Base-by-base conservation (phyloP, 169 alveolate species). In the Plasmodium reichenowi region DNA sequence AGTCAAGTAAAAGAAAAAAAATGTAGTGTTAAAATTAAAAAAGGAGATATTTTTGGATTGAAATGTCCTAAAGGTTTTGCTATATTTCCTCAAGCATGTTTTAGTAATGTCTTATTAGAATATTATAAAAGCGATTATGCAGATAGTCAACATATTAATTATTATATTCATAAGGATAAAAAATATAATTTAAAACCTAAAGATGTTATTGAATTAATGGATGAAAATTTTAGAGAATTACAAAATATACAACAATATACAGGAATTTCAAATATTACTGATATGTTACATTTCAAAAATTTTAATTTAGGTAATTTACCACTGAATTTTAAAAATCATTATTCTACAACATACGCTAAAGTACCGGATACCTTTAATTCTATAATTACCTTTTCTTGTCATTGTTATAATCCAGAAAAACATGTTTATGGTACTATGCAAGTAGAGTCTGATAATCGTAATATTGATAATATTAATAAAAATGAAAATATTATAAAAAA, bases 1-100 rank as follows among this genome's bases (percentile, higher is more conserved):
- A 17, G 24, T 3, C 17, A 12, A 8, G 22, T 58, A 32, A 68
- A 68, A 5, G 85, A 83, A 70, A 67, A 71, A 52, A 54, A 17
- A 8, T 83, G 91, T 62, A 71, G 13, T 22, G 24, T 83, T 1
- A 71, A 38, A 48, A 83, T 83, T 56, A 32, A 43, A 59, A 60
- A 48, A 54, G 91, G 91, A 38, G 91, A 83, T 48, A 32, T 83
- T 1, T 70, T 83, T 72, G 91, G 91, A 1, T 70, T 83, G 9
- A 83, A 63, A 6, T 83, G 91, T 24, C 91, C 91, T 2, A 67
- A 56, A 43, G 85, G 91, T 24, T 83, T 71, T 64, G 29, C 50
- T 52, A 64, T 83, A 17, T 68, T 68, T 62, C 91, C 91, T 2
- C 63, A 67, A 50, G 85, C 50, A 4, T 83, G 91, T 48, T 83